A percentile compares a stretch with the other conserved stretches of the same genome.
Conservation (phyloP, 2,329 filamentous ascomycete genomes). For the Hypocreales sp. region DNA sequence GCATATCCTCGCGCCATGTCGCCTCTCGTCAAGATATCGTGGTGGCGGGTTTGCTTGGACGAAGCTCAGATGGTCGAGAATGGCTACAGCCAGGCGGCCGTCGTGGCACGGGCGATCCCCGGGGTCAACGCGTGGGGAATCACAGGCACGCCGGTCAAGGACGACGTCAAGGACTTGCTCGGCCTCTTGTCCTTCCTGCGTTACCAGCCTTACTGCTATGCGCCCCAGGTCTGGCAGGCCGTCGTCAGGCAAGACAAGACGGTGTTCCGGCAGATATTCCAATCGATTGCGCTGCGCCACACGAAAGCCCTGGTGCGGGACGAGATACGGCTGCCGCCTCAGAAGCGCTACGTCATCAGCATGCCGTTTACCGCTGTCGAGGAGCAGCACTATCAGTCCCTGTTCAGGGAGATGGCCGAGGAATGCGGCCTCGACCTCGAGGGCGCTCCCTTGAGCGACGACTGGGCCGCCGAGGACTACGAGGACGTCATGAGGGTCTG, state of each 20-base stretch:
- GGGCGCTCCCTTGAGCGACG: slow-evolving; percentile 43
- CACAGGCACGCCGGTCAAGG: slow-evolving; percentile 73
- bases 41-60: slow-evolving; percentile 72
- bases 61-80: slow-evolving; percentile 90
- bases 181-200: slow-evolving; percentile 70
- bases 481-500: slow-evolving; percentile 65
- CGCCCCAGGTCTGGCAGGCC: slow-evolving; percentile 49
- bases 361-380: slow-evolving; percentile 84
- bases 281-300: slow-evolving; percentile 62
- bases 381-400: slow-evolving; percentile 68
- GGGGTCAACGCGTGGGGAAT: slow-evolving; percentile 83
- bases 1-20: slow-evolving; percentile 53
- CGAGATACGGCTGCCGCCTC: slow-evolving; percentile 65
- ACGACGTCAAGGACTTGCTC: slow-evolving; percentile 60
- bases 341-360: slow-evolving; percentile 76
- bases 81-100: slow-evolving; percentile 69
- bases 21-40: slow-evolving; percentile 65
- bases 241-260: slow-evolving; percentile 45
- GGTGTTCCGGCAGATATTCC: slow-evolving; percentile 55
- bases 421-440: slow-evolving; percentile 48
- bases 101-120: slow-evolving; percentile 64
- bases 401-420: slow-evolving; percentile 63
- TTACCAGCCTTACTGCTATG: slow-evolving; percentile 60
- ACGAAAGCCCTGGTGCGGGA: slow-evolving; percentile 68
- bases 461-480: slow-evolving; percentile 50